These are phyloP conservation scores for Allomyces javanicus DNA, from an alignment of 192 early-diverging fungal species.

Conservation along the genomic window DNA sequence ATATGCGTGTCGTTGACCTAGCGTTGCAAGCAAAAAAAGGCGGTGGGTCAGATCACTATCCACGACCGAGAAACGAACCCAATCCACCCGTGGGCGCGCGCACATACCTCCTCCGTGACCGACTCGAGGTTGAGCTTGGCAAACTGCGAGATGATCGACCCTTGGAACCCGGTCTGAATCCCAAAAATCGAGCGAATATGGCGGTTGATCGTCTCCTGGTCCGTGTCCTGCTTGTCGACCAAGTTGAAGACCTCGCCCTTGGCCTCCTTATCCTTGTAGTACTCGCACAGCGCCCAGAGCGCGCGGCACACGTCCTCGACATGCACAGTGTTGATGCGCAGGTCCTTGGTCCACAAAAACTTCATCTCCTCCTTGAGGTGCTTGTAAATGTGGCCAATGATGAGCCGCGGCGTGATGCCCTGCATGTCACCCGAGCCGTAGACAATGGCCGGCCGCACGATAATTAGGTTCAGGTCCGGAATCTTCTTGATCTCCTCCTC, in stretches of 20 bases:
- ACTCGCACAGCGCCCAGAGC: conserved; percentile 30
- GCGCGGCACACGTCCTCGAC: conserved; percentile 59
- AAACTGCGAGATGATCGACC: conserved; percentile 51
- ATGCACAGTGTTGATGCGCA: conserved; percentile 89
- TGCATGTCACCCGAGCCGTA: conserved; percentile 64
- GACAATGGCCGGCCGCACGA: conserved; percentile 69
- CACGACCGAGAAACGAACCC: too few species aligned
- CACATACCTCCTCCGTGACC: not conserved
- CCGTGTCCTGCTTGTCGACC: conserved; percentile 68
- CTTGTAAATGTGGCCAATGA: conserved; percentile 76
- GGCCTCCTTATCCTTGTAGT: conserved; percentile 25
- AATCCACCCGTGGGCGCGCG: too few species aligned
- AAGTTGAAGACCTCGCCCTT: conserved; percentile 59
- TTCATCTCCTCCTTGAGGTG: conserved; percentile 71
- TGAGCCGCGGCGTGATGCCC: conserved; percentile 74
- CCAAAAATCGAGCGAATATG: conserved; percentile 50
- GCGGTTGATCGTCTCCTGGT: conserved; percentile 60
- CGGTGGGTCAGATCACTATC: too few species aligned
- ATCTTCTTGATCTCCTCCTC: conserved; percentile 63
- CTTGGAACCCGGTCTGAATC: conserved; percentile 68
- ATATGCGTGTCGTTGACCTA: conserved; percentile 82
- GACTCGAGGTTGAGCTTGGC: conserved; percentile 24
- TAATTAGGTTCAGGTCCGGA: conserved; percentile 50
- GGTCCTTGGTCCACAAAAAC: conserved; percentile 76
- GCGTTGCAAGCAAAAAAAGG: too few species aligned